A percentile compares a stretch with the other conserved stretches of the same genome.
These are phyloP conservation scores for Botrytis aclada DNA, from an alignment of 2,329 filamentous ascomycete genomes.

Conservation along the genomic window DNA sequence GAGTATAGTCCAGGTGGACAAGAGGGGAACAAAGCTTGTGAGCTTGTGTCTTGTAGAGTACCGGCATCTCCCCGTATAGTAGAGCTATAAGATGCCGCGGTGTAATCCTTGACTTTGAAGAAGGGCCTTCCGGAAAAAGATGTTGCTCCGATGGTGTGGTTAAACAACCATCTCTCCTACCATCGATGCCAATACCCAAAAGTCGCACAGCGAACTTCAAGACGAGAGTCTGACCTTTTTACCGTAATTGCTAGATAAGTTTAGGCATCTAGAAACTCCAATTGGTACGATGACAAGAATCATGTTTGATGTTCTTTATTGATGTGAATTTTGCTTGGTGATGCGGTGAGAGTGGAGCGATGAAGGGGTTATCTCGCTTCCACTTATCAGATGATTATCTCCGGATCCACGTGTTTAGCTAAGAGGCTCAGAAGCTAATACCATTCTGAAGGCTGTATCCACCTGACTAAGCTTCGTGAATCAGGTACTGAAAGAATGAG, in stretches of 20 bases:
- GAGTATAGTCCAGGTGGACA: neutral
- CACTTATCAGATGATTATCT: neutral
- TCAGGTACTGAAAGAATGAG: neutral
- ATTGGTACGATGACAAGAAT: neutral
- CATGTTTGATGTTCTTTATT: neutral
- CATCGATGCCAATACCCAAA: neutral
- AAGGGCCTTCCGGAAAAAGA: neutral
- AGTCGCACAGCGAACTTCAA: neutral
- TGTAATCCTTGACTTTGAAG: too few relatives aligned
- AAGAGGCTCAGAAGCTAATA: neutral
- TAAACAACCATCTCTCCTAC: neutral
- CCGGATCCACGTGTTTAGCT: neutral
- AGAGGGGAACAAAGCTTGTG: neutral
- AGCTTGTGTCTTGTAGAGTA: neutral
- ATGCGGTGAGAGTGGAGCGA: neutral
- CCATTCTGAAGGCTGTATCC: neutral
- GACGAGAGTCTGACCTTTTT: neutral
- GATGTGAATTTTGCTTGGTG: neutral
- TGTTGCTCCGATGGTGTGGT: neutral
- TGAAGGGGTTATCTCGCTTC: conserved; percentile 1
- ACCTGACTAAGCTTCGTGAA: neutral
- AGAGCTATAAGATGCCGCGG: neutral
- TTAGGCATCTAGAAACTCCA: neutral
- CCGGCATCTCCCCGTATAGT: neutral
- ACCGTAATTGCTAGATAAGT: neutral